Evolutionary conservation across 1,284 basidiomycete species (phyloP).

Genomic region (Erythrobasidium hasegawianum): DNA sequence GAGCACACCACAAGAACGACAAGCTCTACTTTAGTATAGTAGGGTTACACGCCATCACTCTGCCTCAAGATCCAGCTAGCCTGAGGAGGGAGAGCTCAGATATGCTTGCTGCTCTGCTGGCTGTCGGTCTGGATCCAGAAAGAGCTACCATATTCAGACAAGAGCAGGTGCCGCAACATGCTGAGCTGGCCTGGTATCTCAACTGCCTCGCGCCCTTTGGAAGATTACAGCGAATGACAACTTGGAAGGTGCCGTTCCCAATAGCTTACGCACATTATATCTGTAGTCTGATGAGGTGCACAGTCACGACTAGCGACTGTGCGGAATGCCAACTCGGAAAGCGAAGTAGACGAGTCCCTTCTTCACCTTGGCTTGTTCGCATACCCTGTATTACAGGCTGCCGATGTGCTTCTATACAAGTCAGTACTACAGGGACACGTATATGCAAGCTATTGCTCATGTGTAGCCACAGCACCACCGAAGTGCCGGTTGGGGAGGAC

Average conservation of each 20-base stretch:
- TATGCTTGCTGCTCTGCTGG: constrained; percentile 76
- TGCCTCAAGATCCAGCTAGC: constrained; percentile 74
- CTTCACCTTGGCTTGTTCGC: constrained; percentile 82
- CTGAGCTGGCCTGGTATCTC: constrained; percentile 87
- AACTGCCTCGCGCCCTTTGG: constrained; percentile 80
- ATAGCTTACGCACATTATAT: neutral
- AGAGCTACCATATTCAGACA: constrained; percentile 79
- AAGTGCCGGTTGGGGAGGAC: constrained; percentile 93
- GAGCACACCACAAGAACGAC: neutral
- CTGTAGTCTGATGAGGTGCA: neutral
- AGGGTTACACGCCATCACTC: constrained; percentile 84
- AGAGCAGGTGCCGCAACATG: constrained; percentile 78
- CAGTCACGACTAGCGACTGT: constrained; percentile 72
- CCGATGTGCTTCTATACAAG: constrained; percentile 85
- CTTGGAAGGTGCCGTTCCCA: constrained; percentile 71
- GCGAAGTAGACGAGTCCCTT: constrained; percentile 73
- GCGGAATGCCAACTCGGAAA: constrained; percentile 66
- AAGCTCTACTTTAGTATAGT: constrained; percentile 76
- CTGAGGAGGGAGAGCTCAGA: constrained; percentile 65
- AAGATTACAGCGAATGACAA: constrained; percentile 82
- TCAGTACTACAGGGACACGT: constrained; percentile 48
- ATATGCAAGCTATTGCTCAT: neutral
- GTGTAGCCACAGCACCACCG: constrained; percentile 62
- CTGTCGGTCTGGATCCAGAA: constrained; percentile 76
- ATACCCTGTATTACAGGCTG: constrained; percentile 90